phyloP scores from a whole-genome alignment of 1,139 yeast species.

The Scheffersomyces stambukii region DNA sequence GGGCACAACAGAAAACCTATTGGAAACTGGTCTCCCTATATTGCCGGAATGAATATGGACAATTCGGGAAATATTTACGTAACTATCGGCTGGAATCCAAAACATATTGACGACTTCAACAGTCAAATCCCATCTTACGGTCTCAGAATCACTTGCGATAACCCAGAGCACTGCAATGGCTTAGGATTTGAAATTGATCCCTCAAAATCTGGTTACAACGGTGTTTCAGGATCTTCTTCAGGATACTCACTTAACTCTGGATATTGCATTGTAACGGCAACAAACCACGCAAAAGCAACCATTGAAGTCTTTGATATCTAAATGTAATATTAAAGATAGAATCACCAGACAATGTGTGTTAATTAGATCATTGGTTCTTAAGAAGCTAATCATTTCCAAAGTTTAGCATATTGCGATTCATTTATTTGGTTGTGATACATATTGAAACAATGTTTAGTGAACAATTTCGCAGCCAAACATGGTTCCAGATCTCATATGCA shows the following conservation, averaged over 20 bases:
- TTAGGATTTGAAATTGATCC: conserved; percentile 79
- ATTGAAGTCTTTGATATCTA: conserved; percentile 62
- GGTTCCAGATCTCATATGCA: too few species aligned
- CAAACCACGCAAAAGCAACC: conserved; percentile 56
- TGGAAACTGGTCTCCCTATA: conserved; percentile 93
- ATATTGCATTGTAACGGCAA: conserved; percentile 81
- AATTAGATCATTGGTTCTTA: too few species aligned
- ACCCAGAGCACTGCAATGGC: conserved; percentile 67
- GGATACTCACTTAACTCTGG: conserved; percentile 64
- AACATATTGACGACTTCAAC: conserved; percentile 62
- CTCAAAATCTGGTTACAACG: conserved; percentile 47
- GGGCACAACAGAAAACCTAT: conserved; percentile 67
- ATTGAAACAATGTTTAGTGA: too few species aligned
- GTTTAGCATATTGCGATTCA: too few species aligned
- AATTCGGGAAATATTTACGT: conserved; percentile 63
- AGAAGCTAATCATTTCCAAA: too few species aligned
- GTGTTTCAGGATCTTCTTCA: conserved; percentile 37
- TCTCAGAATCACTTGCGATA: conserved; percentile 67
- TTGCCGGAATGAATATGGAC: conserved; percentile 86
- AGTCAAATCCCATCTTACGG: conserved; percentile 63
- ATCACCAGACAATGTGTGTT: too few species aligned
- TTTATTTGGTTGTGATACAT: too few species aligned
- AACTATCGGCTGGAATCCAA: conserved; percentile 90
- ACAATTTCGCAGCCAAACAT: too few species aligned
- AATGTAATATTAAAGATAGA: too few species aligned